Percentiles rank a stretch among this genome's conserved stretches.
Evolutionary conservation across 2,329 filamentous ascomycete genomes (phyloP).

Genomic region (Huntiella decipiens): DNA sequence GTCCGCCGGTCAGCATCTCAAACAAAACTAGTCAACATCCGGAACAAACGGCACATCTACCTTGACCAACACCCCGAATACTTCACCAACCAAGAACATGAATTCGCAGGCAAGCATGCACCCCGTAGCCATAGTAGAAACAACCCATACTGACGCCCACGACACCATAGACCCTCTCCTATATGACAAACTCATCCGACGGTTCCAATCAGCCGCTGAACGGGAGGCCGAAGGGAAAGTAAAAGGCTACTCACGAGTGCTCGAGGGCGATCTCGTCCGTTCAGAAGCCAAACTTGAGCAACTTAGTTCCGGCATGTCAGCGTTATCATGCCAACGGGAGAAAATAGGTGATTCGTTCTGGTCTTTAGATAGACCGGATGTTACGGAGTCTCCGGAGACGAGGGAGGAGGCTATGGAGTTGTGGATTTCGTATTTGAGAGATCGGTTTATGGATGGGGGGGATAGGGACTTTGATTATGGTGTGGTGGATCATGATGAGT

Average conservation of each 20-base stretch:
- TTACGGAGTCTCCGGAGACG: background rate
- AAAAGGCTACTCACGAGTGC: slow-evolving; percentile 60
- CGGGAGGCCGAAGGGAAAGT: slow-evolving; percentile 51
- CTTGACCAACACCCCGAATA: slow-evolving; percentile 55
- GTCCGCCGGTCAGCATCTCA: slow-evolving; percentile 22
- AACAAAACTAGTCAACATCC: slow-evolving; percentile 33
- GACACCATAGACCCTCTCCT: slow-evolving; percentile 46
- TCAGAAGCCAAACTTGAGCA: slow-evolving; percentile 54
- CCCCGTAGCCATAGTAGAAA: background rate
- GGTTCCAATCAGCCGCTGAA: slow-evolving; percentile 55
- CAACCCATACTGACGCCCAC: background rate
- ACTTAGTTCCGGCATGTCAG: slow-evolving; percentile 5
- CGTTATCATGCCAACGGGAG: background rate
- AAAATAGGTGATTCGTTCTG: background rate
- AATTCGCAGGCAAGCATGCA: slow-evolving; percentile 29
- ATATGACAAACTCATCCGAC: slow-evolving; percentile 62
- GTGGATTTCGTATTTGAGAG: slow-evolving; percentile 54
- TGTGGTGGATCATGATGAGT: slow-evolving; percentile 50
- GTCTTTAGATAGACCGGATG: background rate
- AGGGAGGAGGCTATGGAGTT: slow-evolving; percentile 45
- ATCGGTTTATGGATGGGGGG: slow-evolving; percentile 54
- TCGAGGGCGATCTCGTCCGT: slow-evolving; percentile 59
- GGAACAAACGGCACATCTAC: slow-evolving; percentile 64
- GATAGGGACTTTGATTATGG: slow-evolving; percentile 67
- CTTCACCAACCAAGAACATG: slow-evolving; percentile 37